A percentile compares a stretch with the other conserved stretches of the same genome.
Evolutionary conservation across 2,329 filamentous ascomycete genomes (phyloP).

Genomic region (Sporothrix schenckii): DNA sequence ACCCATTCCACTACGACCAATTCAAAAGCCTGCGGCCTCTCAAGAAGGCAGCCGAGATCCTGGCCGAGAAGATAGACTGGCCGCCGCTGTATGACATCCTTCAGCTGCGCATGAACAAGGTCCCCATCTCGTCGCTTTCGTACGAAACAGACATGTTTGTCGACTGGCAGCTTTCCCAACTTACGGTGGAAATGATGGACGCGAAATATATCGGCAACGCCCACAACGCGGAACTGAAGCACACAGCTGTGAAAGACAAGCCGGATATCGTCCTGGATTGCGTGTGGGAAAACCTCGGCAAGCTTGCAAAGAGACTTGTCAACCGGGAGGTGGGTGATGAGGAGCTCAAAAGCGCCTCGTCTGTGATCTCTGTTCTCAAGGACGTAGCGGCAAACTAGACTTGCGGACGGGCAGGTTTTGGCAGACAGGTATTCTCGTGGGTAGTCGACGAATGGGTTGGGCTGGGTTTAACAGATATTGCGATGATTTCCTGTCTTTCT

Average conservation of each 20-base stretch:
- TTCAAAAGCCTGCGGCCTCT: constrained; percentile 33
- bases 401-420: no score
- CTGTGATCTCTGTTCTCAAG: neutral
- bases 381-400: neutral
- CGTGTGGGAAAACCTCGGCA: neutral
- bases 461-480: neutral
- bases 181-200: neutral
- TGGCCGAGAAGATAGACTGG: constrained; percentile 32
- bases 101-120: constrained; percentile 31
- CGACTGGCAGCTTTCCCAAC: neutral
- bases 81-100: constrained; percentile 29
- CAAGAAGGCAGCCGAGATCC: constrained; percentile 25
- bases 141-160: constrained; percentile 35
- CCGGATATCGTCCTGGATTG: constrained; percentile 11
- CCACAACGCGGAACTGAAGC: constrained; percentile 13
- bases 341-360: neutral
- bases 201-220: neutral
- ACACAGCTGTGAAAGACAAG: constrained; percentile 34
- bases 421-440: no score
- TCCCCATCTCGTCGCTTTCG: constrained; percentile 33
- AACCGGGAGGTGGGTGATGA: neutral
- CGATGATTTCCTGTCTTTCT: neutral
- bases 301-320: neutral
- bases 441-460: neutral
- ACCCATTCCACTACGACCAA: constrained; percentile 36